Percentiles rank a stretch among this genome's conserved stretches.
phyloP scores from a whole-genome alignment of 2,329 filamentous ascomycete genomes.

The Penicillium sp. region DNA sequence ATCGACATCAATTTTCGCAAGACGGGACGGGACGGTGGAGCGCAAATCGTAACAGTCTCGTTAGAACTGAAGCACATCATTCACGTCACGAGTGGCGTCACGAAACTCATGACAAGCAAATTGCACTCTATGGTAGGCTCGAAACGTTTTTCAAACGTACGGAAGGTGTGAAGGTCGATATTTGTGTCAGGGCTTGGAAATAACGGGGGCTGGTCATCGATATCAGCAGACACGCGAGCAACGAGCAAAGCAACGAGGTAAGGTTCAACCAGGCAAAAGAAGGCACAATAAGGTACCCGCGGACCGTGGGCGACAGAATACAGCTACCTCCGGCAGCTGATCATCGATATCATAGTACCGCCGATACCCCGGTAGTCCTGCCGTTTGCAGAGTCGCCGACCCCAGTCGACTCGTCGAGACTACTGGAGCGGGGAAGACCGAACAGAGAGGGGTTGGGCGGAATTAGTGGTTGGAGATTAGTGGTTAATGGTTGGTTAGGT shows the following conservation, averaged over 20 bases:
- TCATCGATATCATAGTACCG: slow-evolving; percentile 20
- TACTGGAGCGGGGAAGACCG: background rate
- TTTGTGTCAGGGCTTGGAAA: background rate
- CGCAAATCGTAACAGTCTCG: background rate
- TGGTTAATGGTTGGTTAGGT: background rate
- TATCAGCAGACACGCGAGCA: background rate
- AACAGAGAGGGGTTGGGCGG: background rate
- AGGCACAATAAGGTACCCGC: slow-evolving; percentile 13
- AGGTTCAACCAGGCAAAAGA: background rate
- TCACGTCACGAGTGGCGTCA: slow-evolving; percentile 19
- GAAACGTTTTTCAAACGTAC: background rate
- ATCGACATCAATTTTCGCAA: background rate
- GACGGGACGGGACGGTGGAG: background rate
- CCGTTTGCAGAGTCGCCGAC: slow-evolving; percentile 20
- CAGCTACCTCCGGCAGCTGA: slow-evolving; percentile 3
- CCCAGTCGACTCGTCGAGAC: background rate
- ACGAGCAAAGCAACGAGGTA: background rate
- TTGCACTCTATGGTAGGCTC: background rate
- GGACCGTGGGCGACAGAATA: slow-evolving; percentile 19
- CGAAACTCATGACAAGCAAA: background rate
- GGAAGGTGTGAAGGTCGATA: background rate
- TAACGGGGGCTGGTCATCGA: background rate
- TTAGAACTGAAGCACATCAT: slow-evolving; percentile 23
- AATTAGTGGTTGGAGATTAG: background rate
- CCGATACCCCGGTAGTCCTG: background rate